These are phyloP conservation scores for Aspergillus niger DNA, from an alignment of 2,329 filamentous ascomycete species.

Conservation along the genomic window DNA sequence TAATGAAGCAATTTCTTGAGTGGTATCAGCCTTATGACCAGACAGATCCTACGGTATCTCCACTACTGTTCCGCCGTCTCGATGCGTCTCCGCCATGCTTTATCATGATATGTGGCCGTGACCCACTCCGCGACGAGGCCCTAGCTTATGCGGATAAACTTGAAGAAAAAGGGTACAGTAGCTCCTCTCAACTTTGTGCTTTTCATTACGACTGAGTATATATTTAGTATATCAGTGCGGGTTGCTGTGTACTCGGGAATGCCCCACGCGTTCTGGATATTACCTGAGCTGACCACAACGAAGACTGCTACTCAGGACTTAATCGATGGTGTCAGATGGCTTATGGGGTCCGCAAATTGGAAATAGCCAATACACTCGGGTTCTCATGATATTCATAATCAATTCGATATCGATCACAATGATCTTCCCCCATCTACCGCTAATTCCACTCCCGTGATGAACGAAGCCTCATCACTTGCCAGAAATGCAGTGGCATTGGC, in stretches of 20 bases:
- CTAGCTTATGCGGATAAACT: background rate
- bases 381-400: no score
- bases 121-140: background rate
- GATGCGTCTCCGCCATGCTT: background rate
- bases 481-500: background rate
- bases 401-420: background rate
- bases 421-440: background rate
- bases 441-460: background rate
- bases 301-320: background rate
- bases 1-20: background rate
- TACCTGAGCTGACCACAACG: background rate
- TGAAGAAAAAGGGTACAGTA: background rate
- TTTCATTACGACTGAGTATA: background rate
- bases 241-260: background rate
- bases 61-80: background rate
- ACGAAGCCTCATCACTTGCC: background rate
- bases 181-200: background rate
- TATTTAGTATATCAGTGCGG: background rate
- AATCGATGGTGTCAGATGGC: background rate
- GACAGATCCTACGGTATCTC: background rate
- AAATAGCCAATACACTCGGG: no score
- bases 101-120: background rate
- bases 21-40: background rate
- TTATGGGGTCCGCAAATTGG: background rate
- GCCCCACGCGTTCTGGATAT: background rate